Base-by-base conservation (phyloP, 139 green algal species). In the Edaphochlamys debaryana region DNA sequence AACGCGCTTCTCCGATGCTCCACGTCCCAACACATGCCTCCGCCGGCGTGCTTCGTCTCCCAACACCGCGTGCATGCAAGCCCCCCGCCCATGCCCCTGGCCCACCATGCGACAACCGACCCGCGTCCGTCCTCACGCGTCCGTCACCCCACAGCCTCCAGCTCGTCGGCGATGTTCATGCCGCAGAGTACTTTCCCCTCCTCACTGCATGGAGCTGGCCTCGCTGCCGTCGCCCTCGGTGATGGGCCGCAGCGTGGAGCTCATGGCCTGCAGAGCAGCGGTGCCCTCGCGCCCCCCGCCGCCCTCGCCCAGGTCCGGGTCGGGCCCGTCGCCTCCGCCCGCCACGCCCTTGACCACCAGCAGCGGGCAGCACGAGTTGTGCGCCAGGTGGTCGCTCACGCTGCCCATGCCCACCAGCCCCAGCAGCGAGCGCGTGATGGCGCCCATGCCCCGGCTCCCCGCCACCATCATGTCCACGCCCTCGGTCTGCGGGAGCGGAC, bases 321-420 rank as follows among this genome's bases (percentile, higher is more conserved):
- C 63, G 7, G 17, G 41, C 3, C 67, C 45, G 29, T 71, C 54
- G 32, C 54, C 77, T 45, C 77, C 77, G 66, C 79, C 80, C 32
- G 67, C 67, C 38, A 85, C 79, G 41, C 79, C 79, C 52, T 85
- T 84, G 25, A 93, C 75, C 30, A 95, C 84, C 22, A 63, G 75
- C 62, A 94, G 87, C 9, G 92, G 74, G 48, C 85, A 92, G 60
- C 67, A 34, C 30, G 89, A 42, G 78, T 93, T 82, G 82, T 94
- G 89, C 20, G 93, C 75, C n/a, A 71, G 64, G 85, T 93, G 91
- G 68, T 91, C 87, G 48, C 70, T 86, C 11, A 95, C 89, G 45
- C 72, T 89, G 30, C 92, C 92, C 56, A 94, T 85, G 23, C 92
- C 92, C 27, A 94, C 88, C 29, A 95, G 75, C 22, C 78, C 73